A percentile compares a stretch with the other conserved stretches of the same genome.
These are phyloP conservation scores for Vigna nakashimae DNA, from an alignment of 306 rosid species.

Conservation along the genomic window DNA sequence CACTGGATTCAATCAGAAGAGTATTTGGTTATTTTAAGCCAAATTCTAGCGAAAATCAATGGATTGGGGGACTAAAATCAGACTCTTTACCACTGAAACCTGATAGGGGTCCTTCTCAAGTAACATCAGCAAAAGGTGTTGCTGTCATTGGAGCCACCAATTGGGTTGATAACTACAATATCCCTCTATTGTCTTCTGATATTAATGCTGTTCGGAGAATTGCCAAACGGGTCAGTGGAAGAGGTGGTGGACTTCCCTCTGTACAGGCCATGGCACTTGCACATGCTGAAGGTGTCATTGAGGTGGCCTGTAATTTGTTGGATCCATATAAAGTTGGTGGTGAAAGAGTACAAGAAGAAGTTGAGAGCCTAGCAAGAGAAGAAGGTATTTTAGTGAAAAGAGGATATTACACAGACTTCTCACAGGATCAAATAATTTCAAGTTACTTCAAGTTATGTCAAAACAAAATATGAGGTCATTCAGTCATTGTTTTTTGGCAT, in stretches of 20 bases:
- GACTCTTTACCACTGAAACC: conserved; percentile 63
- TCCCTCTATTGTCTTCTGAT: conserved; percentile 71
- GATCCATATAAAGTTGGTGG: conserved; percentile 65
- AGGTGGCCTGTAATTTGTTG: conserved; percentile 55
- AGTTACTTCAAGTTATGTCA: conserved; percentile 54
- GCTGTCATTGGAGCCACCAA: conserved; percentile 61
- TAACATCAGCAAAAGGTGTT: conserved; percentile 61
- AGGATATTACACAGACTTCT: conserved; percentile 85
- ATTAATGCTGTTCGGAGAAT: conserved; percentile 56
- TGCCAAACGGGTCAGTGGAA: conserved; percentile 49
- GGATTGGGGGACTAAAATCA: conserved; percentile 67
- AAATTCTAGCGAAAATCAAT: conserved; percentile 62
- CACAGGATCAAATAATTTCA: conserved; percentile 68
- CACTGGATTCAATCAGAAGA: conserved; percentile 78
- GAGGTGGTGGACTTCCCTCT: conserved; percentile 62
- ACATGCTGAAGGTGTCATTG: conserved; percentile 50
- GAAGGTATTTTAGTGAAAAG: conserved; percentile 68
- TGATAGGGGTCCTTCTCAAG: conserved; percentile 73
- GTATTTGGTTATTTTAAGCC: conserved; percentile 85
- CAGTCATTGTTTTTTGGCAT: conserved; percentile 7
- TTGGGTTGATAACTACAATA: conserved; percentile 76
- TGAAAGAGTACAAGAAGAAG: conserved; percentile 51
- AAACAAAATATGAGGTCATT: conserved; percentile 26
- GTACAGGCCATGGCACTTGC: conserved; percentile 90
- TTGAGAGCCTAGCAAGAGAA: conserved; percentile 69